Evolutionary conservation across 129 eudicot genomes (phyloP).

Genomic region (Scalesia atractyloides): DNA sequence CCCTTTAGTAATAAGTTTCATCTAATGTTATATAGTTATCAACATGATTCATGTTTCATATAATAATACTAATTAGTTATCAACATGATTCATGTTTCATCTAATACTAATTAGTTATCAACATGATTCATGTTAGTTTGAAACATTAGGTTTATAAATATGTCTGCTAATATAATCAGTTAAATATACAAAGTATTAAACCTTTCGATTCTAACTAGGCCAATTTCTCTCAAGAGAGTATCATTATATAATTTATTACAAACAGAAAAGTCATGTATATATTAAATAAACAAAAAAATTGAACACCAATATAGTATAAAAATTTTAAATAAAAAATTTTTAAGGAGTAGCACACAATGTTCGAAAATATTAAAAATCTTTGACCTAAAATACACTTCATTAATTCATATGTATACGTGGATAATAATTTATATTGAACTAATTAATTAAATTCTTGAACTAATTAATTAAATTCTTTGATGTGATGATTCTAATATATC

Average conservation of each 20-base stretch:
- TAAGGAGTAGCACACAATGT: conserved; percentile 16
- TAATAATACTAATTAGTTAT: not conserved
- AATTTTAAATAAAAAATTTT: conserved; percentile 2
- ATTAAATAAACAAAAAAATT: conserved; percentile 3
- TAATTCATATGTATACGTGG: conserved; percentile 17
- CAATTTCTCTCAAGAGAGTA: conserved; percentile 14
- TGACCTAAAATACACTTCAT: conserved; percentile 11
- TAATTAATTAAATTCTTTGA: not conserved
- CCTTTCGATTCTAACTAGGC: not conserved
- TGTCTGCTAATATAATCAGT: not conserved
- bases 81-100: not conserved
- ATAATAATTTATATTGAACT: not conserved
- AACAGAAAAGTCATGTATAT: conserved; percentile 15
- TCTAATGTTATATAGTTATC: too few relatives aligned
- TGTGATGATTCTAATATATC: too few relatives aligned
- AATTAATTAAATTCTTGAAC: not conserved
- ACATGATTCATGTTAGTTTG: conserved; percentile 21
- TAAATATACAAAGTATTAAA: not conserved
- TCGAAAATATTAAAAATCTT: conserved; percentile 13
- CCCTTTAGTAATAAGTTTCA: too few relatives aligned
- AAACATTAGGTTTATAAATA: not conserved
- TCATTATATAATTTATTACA: not conserved
- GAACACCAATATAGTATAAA: not conserved
- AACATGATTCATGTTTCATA: not conserved
- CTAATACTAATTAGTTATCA: not conserved